Conservation (phyloP, 345 rosid genomes). For the Lagerstroemia speciosa region DNA sequence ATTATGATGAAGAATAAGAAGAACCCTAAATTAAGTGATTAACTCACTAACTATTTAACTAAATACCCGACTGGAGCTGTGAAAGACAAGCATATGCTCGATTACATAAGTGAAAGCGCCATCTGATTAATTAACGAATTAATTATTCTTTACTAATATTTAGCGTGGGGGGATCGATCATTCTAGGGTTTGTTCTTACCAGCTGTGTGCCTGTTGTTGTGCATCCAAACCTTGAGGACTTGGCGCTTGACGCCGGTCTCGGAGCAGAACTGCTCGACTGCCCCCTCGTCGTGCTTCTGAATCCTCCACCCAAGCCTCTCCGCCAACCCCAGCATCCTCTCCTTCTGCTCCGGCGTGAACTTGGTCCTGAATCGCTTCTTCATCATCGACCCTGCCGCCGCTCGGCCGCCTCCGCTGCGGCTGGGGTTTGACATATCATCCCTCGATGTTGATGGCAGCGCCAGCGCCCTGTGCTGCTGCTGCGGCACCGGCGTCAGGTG, state of each 20-base stretch:
- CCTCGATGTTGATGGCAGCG: constrained; percentile 43
- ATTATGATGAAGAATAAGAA: not conserved
- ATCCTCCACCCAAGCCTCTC: constrained; percentile 90
- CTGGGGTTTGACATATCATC: constrained; percentile 79
- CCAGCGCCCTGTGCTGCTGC: constrained; percentile 33
- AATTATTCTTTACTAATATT: not conserved
- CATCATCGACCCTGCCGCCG: constrained; percentile 17
- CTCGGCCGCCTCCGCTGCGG: constrained; percentile 45
- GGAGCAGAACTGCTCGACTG: constrained; percentile 73
- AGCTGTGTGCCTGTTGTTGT: constrained; percentile 83
- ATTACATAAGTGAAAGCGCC: not conserved
- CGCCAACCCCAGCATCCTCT: constrained; percentile 69
- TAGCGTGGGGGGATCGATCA: not conserved
- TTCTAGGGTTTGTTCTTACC: constrained; percentile 66
- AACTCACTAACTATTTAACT: not conserved
- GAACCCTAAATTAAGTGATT: constrained; percentile 1
- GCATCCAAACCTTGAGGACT: constrained; percentile 98
- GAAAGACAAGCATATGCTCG: not conserved
- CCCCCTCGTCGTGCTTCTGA: constrained; percentile 76
- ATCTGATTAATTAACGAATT: not conserved
- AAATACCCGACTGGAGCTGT: not conserved
- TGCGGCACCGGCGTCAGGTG: constrained; percentile 40
- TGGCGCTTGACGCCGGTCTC: constrained; percentile 66
- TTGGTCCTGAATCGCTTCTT: constrained; percentile 72
- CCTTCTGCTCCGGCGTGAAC: constrained; percentile 77